These are phyloP conservation scores for Fragaria nilgerrensis DNA, from an alignment of 306 rosid genomes.

Conservation along the genomic window DNA sequence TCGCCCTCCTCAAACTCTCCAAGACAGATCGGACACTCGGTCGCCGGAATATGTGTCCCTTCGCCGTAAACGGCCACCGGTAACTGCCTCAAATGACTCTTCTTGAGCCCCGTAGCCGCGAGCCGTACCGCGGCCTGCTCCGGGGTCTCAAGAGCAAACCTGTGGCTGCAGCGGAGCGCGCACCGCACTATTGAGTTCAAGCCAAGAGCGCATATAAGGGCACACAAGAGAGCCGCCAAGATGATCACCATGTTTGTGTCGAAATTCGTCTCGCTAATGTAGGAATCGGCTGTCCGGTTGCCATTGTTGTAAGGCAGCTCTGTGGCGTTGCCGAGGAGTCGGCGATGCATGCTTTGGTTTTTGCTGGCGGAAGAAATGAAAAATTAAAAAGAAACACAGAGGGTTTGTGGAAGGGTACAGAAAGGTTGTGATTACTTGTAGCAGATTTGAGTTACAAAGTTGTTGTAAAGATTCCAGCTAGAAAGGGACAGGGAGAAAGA, in stretches of 20 bases:
- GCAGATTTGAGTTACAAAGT: constrained; percentile 16
- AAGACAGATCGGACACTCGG: constrained; percentile 84
- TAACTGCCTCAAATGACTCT: constrained; percentile 47
- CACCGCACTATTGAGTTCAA: constrained; percentile 72
- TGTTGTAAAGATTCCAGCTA: constrained; percentile 40
- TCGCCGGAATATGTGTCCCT: constrained; percentile 44
- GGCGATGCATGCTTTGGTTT: constrained; percentile 24
- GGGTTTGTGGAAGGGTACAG: neutral
- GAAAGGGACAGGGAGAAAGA: constrained; percentile 40
- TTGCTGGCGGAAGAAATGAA: neutral
- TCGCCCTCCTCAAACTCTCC: constrained; percentile 78
- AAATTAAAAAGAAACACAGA: neutral
- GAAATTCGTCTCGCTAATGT: constrained; percentile 44
- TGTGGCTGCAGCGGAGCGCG: constrained; percentile 44
- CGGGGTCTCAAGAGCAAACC: constrained; percentile 39
- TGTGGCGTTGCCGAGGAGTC: constrained; percentile 31
- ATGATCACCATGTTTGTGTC: constrained; percentile 84
- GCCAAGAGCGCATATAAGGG: constrained; percentile 65
- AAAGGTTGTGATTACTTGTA: constrained; percentile 6
- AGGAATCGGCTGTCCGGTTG: constrained; percentile 35
- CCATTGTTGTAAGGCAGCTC: constrained; percentile 33
- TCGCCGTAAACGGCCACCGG: constrained; percentile 67
- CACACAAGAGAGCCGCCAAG: constrained; percentile 67
- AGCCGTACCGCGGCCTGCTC: constrained; percentile 39
- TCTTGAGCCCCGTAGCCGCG: constrained; percentile 54